These are phyloP conservation scores for Cetradonia linearis DNA, from an alignment of 495 filamentous ascomycete species.

Conservation along the genomic window DNA sequence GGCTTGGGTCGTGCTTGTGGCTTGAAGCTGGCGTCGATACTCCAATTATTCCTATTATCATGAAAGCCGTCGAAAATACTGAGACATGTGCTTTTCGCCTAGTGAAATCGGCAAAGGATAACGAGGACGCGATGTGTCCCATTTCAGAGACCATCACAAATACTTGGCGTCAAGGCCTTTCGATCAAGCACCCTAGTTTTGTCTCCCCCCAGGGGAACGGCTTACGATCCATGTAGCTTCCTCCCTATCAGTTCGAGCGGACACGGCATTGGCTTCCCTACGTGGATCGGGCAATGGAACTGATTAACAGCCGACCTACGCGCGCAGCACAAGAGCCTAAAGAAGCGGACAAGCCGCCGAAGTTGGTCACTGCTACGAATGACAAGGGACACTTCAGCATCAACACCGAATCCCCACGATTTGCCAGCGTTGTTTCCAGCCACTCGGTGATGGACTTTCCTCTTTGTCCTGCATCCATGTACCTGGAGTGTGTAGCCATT, in stretches of 20 bases:
- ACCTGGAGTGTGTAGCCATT: slow-evolving; percentile 29
- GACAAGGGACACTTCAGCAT: slow-evolving; percentile 6
- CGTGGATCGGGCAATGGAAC: slow-evolving; percentile 13
- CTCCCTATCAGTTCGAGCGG: slow-evolving; percentile 20
- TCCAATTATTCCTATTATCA: slow-evolving; percentile 29
- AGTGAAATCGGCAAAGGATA: slow-evolving; percentile 2
- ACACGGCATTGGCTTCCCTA: slow-evolving; percentile 15
- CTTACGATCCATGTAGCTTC: slow-evolving; percentile 16
- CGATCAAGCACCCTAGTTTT: slow-evolving; percentile 22
- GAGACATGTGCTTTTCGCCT: slow-evolving; percentile 16
- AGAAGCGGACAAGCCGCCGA: not conserved
- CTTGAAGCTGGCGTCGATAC: slow-evolving; percentile 32
- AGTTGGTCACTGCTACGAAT: not conserved
- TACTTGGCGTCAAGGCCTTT: slow-evolving; percentile 27
- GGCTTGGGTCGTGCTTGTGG: slow-evolving; percentile 27
- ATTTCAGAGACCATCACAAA: slow-evolving; percentile 22
- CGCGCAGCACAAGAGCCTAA: not conserved
- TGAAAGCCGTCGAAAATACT: slow-evolving; percentile 9
- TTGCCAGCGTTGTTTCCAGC: slow-evolving; percentile 16
- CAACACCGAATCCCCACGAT: slow-evolving; percentile 7
- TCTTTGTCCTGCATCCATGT: slow-evolving; percentile 33
- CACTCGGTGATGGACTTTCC: slow-evolving; percentile 24
- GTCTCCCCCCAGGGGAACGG: slow-evolving; percentile 9
- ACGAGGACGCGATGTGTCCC: slow-evolving; percentile 15
- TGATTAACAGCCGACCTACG: not conserved